Conservation (phyloP, 1,284 basidiomycete genomes). For the Ceratobasidium papillatum region DNA sequence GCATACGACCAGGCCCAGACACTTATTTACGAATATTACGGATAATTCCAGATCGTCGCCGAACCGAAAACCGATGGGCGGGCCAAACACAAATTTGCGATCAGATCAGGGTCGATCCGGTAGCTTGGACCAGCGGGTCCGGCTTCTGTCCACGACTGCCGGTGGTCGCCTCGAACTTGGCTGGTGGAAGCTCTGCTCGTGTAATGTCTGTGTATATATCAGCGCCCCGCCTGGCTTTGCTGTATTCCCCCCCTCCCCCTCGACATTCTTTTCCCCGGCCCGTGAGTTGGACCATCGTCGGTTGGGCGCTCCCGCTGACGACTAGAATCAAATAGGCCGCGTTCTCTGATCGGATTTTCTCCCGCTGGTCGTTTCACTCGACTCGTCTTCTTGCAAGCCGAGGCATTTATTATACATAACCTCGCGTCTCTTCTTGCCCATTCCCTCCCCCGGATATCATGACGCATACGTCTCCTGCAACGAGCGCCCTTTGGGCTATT, state of each 20-base stretch:
- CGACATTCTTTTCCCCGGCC: background rate
- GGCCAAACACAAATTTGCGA: background rate
- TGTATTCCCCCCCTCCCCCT: background rate
- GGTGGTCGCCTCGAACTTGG: background rate
- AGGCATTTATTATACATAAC: background rate
- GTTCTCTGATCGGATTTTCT: slow-evolving; percentile 18
- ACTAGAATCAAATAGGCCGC: background rate
- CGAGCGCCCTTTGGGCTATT: slow-evolving; percentile 42
- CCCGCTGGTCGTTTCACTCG: slow-evolving; percentile 18
- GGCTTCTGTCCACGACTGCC: slow-evolving; percentile 5
- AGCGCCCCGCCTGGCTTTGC: background rate
- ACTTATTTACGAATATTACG: background rate
- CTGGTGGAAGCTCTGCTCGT: background rate
- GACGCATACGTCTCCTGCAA: slow-evolving; percentile 41
- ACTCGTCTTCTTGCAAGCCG: background rate
- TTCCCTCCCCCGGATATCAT: slow-evolving; percentile 9
- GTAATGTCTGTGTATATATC: background rate
- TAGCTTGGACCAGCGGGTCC: background rate
- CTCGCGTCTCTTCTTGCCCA: background rate
- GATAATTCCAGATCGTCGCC: no score
- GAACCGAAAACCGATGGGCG: background rate
- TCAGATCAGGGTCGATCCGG: slow-evolving; percentile 7
- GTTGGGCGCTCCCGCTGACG: background rate
- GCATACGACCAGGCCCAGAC: background rate
- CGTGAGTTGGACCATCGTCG: no score